Evolutionary conservation across 108 stramenopile species (phyloP), one percentile per base, ranked within the genome.

Genomic region (Cyclotella sp.): DNA sequence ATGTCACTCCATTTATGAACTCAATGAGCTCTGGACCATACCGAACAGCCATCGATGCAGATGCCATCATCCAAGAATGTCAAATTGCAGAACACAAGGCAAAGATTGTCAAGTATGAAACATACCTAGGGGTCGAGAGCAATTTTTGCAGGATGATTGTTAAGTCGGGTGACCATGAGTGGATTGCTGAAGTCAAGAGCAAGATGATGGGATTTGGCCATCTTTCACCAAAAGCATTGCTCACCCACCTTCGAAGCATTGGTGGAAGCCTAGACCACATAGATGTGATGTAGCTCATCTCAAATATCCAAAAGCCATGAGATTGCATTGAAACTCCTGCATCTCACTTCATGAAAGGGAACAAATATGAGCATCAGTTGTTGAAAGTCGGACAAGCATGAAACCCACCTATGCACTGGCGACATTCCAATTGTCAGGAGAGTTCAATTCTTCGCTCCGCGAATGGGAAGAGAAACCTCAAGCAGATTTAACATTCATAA

Each of bases 41-140:
- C 52, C 71, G 59, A 43, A 27, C 22, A 26, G 61, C 40, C 30
- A 19, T 61, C 44, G 42, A 61, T 29, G 18, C 41, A 11, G 71
- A 61, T 29, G 46, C 58, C 41, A 59, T 27, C 11, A 39, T 60
- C 11, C 57, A 45, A 13, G 59, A 72, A 28, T 16, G 28, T 11
- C 59, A 72, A 45, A 28, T 60, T 61, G 71, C 59, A 47, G 71
- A 72, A 55, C 71, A 72, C 44, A 72, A 72, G 34, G 71, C 71
- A n/a, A 39, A 54, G 12, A 40, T 54, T 40, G 26, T 21, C 10
- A 30, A 53, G 34, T 70, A 57, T 10, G 52, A 57, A 18, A 70
- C 52, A 22, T 57, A 55, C 69, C 28, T 54, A 4, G 69, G 54
- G 4, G 39, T 54, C 52, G 21, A 70, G 26, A 54, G n/a, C 55